Evolutionary conservation across 768 basidiomycete genomes (phyloP).

Genomic region (Tephrocybe sp.): DNA sequence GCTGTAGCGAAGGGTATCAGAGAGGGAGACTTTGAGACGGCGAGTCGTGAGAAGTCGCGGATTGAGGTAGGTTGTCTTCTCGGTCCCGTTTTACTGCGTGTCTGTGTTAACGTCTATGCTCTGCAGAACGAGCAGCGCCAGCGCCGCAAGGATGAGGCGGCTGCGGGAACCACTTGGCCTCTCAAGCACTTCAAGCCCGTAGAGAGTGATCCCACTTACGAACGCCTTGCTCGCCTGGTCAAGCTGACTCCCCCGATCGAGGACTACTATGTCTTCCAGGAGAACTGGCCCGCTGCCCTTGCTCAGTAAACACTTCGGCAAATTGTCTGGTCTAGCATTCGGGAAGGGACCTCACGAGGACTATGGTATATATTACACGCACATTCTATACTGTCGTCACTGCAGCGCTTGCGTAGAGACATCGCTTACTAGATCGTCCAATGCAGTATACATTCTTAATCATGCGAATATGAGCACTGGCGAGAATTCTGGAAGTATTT

Average conservation of each 20-base stretch:
- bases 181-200: constrained; percentile 76
- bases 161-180: constrained; percentile 71
- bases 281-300: constrained; percentile 46
- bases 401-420: too few species aligned
- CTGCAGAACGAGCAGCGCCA: constrained; percentile 89
- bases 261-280: constrained; percentile 72
- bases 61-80: constrained; percentile 70
- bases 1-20: constrained; percentile 89
- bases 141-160: constrained; percentile 76
- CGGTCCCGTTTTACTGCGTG: background rate
- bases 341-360: background rate
- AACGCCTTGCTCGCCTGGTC: constrained; percentile 60
- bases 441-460: constrained; percentile 2
- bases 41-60: constrained; percentile 82
- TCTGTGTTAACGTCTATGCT: background rate
- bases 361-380: background rate
- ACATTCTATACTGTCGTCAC: constrained; percentile 1
- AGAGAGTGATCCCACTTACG: constrained; percentile 73
- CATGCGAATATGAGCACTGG: too few species aligned
- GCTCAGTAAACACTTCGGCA: background rate
- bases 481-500: too few species aligned
- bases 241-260: constrained; percentile 70
- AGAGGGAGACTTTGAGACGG: constrained; percentile 90
- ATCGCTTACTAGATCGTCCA: constrained; percentile 1
- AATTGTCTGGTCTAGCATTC: background rate